Conservation (phyloP, 306 rosid species). For the Erythrophleum fordii region DNA sequence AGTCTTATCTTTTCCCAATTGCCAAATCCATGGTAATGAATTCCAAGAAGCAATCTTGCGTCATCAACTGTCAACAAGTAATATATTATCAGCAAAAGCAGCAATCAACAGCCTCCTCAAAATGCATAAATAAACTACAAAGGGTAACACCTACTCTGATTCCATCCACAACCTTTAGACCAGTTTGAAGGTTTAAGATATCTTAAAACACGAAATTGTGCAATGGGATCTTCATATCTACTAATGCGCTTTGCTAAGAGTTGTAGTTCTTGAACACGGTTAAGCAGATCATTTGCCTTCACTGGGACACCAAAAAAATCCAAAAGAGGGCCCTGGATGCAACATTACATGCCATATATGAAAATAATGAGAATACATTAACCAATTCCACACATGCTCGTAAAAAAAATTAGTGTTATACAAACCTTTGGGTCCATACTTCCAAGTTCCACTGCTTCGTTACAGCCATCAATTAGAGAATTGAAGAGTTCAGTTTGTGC, state of each 20-base stretch:
- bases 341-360: constrained; percentile 41
- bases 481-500: constrained; percentile 82
- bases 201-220: constrained; percentile 82
- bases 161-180: constrained; percentile 99
- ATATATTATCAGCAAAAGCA: constrained; percentile 35
- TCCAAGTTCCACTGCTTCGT: constrained; percentile 82
- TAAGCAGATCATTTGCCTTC: constrained; percentile 85
- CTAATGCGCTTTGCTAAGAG: constrained; percentile 89
- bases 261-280: constrained; percentile 94
- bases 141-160: constrained; percentile 78
- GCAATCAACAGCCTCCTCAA: constrained; percentile 1
- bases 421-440: constrained; percentile 85
- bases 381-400: constrained; percentile 24
- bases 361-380: constrained; percentile 31
- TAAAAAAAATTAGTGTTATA: constrained; percentile 20
- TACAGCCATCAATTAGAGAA: constrained; percentile 85
- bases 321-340: constrained; percentile 87
- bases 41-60: constrained; percentile 96
- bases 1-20: constrained; percentile 96
- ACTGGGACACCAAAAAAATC: constrained; percentile 97
- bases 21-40: constrained; percentile 93
- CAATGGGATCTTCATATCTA: constrained; percentile 92
- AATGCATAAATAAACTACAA: constrained; percentile 33
- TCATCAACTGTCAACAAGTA: constrained; percentile 79
- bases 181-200: constrained; percentile 96